Evolutionary conservation across 176 grass and related monocot genomes (phyloP).

Genomic region (Poa pratensis): DNA sequence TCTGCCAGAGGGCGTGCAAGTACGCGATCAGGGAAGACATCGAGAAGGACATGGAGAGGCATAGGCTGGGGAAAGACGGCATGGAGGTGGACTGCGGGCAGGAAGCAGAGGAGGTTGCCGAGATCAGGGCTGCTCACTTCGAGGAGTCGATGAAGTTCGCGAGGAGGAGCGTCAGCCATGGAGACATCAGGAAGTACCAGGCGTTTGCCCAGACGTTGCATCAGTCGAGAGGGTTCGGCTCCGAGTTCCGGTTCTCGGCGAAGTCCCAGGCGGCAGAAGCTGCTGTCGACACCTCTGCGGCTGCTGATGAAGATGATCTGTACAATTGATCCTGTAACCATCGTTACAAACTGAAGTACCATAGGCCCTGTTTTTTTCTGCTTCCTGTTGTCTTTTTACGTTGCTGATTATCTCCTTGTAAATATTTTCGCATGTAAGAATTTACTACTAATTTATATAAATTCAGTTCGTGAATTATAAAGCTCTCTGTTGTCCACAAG

Average conservation of each 20-base stretch:
- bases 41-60: conserved; percentile 33
- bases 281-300: not conserved
- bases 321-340: conserved; percentile 41
- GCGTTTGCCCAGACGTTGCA: conserved; percentile 74
- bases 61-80: not conserved
- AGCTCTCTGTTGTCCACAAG: not conserved
- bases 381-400: not conserved
- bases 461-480: not conserved
- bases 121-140: conserved; percentile 63
- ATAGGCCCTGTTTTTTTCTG: not conserved
- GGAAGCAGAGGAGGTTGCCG: conserved; percentile 34
- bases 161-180: conserved; percentile 52
- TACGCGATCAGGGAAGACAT: conserved; percentile 68
- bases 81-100: conserved; percentile 49
- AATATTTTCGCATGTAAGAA: not conserved
- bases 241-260: conserved; percentile 57
- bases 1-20: conserved; percentile 66
- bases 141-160: conserved; percentile 73
- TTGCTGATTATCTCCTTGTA: not conserved
- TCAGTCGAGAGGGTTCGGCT: conserved; percentile 66
- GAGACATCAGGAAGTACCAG: conserved; percentile 62
- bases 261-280: conserved; percentile 30
- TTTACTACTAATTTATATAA: not conserved
- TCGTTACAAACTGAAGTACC: not conserved
- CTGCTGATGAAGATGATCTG: conserved; percentile 61